Evolutionary conservation across 176 grass and related monocot genomes (phyloP), one percentile per base, ranked within the genome.

Genomic region (Avena sativa): DNA sequence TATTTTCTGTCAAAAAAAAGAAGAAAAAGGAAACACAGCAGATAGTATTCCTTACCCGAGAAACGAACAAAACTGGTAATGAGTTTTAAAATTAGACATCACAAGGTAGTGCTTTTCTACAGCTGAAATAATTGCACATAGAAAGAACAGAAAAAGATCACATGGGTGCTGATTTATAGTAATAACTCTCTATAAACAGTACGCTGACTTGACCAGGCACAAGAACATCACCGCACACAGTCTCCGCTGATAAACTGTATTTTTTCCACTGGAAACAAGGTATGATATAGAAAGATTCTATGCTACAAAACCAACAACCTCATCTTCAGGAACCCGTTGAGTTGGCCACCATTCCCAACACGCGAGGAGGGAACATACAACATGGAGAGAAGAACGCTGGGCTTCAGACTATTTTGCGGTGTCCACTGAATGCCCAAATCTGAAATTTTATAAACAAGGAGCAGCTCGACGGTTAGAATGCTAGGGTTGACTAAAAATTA

Each of bases 391-490:
- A 52, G 76, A 69, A 52, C 81, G 4, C 12, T 26, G 30, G 14
- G 21, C 49, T 81, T 99, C 90, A 99, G 53, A 94, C 93, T 86
- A 99, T 95, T 83, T 82, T 99, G 72, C 97, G 84, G 73, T 94
- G 89, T 74, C 94, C 97, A 50, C 97, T 93, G 78, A 99, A 99
- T 47, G 97, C 97, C 97, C 97, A 99, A 76, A 99, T 99, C 97
- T 99, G 94, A 44, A 86, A 60, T 51, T 88, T 25, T 46, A 28
- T 46, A 28, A 80, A 79, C 46, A 88, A 55, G 17, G 3, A 16
- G 48, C 47, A 83, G 11, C n/a, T 63, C 11, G 0, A 16, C 50
- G 4, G 23, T 90, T 38, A 90, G 40, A 58, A 59, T 74, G 40
- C 67, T 59, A 19, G 21, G 84, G 5, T 59, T n/a, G 3, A 28